Evolutionary conservation across 371 early-diverging fungal genomes (phyloP).

Genomic region (Lichtheimia corymbifera): DNA sequence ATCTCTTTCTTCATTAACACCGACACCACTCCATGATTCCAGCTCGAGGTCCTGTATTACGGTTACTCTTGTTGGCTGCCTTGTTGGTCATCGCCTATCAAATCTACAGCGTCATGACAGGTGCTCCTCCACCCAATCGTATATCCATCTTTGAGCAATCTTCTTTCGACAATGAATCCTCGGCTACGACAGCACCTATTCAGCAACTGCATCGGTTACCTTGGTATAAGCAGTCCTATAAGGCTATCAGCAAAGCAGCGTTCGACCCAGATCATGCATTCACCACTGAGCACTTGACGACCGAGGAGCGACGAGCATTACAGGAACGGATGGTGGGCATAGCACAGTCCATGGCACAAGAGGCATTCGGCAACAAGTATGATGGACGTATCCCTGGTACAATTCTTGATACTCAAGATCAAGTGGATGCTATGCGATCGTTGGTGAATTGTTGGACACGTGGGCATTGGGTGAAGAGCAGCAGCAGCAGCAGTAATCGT

Average conservation of each 20-base stretch:
- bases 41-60: background rate
- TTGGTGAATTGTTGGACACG: conserved; percentile 22
- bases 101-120: conserved; percentile 1
- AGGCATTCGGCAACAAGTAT: conserved; percentile 5
- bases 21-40: background rate
- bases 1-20: background rate
- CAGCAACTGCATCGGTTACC: conserved; percentile 5
- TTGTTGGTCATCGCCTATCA: background rate
- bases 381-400: conserved; percentile 17
- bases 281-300: conserved; percentile 4
- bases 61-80: background rate
- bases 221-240: conserved; percentile 11
- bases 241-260: background rate
- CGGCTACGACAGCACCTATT: background rate
- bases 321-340: background rate
- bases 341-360: conserved; percentile 1
- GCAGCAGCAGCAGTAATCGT: background rate
- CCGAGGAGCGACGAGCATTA: conserved; percentile 1
- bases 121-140: conserved; percentile 6
- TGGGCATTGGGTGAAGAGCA: conserved; percentile 7
- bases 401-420: conserved; percentile 4
- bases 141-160: background rate
- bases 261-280: background rate
- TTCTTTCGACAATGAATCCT: background rate
- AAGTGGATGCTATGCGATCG: conserved; percentile 14